Conservation (phyloP, 768 basidiomycete genomes). For the Boletus rubescentipes region DNA sequence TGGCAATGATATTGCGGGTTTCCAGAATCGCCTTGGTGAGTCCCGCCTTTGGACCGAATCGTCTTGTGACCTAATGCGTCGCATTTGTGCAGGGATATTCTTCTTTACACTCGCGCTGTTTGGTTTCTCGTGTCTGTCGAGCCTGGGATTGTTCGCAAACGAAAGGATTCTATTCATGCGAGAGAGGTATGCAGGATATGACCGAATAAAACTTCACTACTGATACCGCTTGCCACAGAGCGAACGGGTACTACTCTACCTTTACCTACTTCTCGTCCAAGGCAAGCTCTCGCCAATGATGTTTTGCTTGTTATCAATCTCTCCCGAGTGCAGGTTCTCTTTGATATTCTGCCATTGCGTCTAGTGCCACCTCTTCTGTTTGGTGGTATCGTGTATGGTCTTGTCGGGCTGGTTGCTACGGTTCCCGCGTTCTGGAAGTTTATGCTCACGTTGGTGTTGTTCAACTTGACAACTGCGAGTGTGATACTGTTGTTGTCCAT, state of each 20-base stretch:
- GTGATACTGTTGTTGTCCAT: slow-evolving; percentile 90
- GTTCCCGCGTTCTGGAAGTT: slow-evolving; percentile 97
- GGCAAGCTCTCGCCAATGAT: slow-evolving; percentile 35
- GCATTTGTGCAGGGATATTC: slow-evolving; percentile 65
- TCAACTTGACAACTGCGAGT: slow-evolving; percentile 95
- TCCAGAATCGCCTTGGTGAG: slow-evolving; percentile 91
- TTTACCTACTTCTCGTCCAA: slow-evolving; percentile 97
- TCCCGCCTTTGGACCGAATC: background rate
- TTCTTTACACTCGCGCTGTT: slow-evolving; percentile 97
- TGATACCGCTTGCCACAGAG: slow-evolving; percentile 43
- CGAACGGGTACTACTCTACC: slow-evolving; percentile 97
- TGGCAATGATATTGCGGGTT: slow-evolving; percentile 91
- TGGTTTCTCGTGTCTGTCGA: slow-evolving; percentile 95
- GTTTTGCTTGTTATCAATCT: background rate
- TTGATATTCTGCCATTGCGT: slow-evolving; percentile 93
- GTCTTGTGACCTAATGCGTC: background rate
- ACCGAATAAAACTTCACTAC: background rate
- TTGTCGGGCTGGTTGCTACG: slow-evolving; percentile 91
- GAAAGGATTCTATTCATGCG: slow-evolving; percentile 97
- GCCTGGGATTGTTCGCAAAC: slow-evolving; percentile 89
- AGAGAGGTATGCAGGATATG: slow-evolving; percentile 64
- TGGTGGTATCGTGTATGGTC: slow-evolving; percentile 92
- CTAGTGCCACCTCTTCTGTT: slow-evolving; percentile 94
- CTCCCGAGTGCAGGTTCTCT: slow-evolving; percentile 62
- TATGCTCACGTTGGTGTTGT: slow-evolving; percentile 90